These are phyloP conservation scores for Lactarius sanguifluus DNA, from an alignment of 768 basidiomycete species.

Conservation along the genomic window DNA sequence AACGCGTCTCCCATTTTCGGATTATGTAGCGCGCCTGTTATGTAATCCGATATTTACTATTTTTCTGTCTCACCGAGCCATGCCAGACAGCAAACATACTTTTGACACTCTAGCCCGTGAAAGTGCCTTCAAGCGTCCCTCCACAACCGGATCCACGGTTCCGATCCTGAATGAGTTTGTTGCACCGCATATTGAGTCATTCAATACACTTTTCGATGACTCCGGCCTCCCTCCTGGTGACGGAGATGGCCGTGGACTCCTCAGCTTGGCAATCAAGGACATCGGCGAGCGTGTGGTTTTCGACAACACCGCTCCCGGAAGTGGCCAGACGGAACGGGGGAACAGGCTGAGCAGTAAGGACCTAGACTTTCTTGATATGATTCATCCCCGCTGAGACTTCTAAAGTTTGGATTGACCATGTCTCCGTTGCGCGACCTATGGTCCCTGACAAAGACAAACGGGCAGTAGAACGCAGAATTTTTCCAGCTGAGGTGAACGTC, in stretches of 20 bases:
- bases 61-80: constrained; percentile 34
- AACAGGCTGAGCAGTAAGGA: constrained; percentile 82
- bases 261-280: constrained; percentile 77
- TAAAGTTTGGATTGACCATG: constrained; percentile 88
- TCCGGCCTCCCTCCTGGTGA: constrained; percentile 73
- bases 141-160: constrained; percentile 63
- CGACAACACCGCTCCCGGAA: constrained; percentile 67
- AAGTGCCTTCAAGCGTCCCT: constrained; percentile 72
- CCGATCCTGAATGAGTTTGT: constrained; percentile 91
- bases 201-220: constrained; percentile 96
- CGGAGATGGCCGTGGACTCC: constrained; percentile 74
- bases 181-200: constrained; percentile 90
- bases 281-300: constrained; percentile 93
- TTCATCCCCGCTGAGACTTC: constrained; percentile 21
- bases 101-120: constrained; percentile 86
- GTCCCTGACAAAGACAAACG: constrained; percentile 79
- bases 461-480: constrained; percentile 74
- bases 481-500: constrained; percentile 77
- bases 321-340: constrained; percentile 62
- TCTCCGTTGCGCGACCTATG: constrained; percentile 81
- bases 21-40: constrained; percentile 13
- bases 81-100: constrained; percentile 55
- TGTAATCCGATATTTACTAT: background rate
- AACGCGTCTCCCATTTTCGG: constrained; percentile 18
- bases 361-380: constrained; percentile 17